Evolutionary conservation across 768 basidiomycete genomes (phyloP).

Genomic region (Lentinula detonsa): DNA sequence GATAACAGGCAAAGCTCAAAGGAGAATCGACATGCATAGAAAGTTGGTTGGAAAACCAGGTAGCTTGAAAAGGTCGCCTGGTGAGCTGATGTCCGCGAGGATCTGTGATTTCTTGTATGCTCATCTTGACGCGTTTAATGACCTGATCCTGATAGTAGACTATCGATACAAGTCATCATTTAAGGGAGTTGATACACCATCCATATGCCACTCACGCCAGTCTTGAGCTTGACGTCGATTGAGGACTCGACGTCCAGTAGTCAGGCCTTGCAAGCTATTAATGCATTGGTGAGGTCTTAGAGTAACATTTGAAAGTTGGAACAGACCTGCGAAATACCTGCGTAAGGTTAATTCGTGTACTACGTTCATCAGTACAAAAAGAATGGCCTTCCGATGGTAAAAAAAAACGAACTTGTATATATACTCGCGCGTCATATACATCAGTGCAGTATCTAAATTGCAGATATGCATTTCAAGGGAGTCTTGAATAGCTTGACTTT

Average conservation of each 20-base stretch:
- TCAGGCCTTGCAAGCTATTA: constrained; percentile 46
- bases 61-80: constrained; percentile 62
- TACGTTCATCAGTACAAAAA: constrained; percentile 21
- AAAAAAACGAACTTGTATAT: constrained; percentile 58
- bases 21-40: constrained; percentile 40
- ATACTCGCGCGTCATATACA: constrained; percentile 66
- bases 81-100: constrained; percentile 51
- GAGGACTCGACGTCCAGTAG: constrained; percentile 47
- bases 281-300: constrained; percentile 11
- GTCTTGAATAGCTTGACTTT: constrained; percentile 62
- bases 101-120: constrained; percentile 47
- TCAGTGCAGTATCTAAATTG: constrained; percentile 60
- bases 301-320: constrained; percentile 10
- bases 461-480: constrained; percentile 63
- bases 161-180: constrained; percentile 18
- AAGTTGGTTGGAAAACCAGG: constrained; percentile 68
- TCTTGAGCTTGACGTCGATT: constrained; percentile 69
- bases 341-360: constrained; percentile 60
- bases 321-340: constrained; percentile 61
- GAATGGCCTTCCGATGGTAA: not conserved
- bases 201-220: constrained; percentile 54
- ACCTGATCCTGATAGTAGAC: constrained; percentile 67
- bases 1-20: not conserved
- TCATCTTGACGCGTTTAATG: constrained; percentile 50
- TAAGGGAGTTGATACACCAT: not conserved